These are phyloP conservation scores for Wickerhamiella sergipiensis DNA, from an alignment of 805 yeast species.

Conservation along the genomic window DNA sequence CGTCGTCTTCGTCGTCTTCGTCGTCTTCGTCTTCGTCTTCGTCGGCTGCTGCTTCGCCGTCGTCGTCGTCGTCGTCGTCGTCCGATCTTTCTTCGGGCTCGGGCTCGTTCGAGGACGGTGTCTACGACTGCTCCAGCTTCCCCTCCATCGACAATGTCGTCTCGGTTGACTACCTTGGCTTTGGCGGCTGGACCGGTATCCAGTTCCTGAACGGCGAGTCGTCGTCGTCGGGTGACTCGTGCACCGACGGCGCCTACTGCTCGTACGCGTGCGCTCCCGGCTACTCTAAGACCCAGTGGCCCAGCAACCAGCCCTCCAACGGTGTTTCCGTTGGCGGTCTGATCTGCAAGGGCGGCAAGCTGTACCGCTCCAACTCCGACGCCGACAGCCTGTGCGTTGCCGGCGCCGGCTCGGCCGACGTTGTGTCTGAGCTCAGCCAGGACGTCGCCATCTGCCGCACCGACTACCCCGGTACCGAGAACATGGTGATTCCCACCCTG, in stretches of 20 bases:
- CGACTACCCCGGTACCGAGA: constrained; percentile 98
- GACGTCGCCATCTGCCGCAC: constrained; percentile 91
- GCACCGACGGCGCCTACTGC: constrained; percentile 86
- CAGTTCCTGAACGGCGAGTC: constrained; percentile 38
- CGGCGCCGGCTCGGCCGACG: constrained; percentile 62
- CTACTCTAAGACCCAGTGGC: constrained; percentile 99
- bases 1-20: constrained; percentile 24
- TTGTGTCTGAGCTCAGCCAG: constrained; percentile 46
- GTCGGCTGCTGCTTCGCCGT: constrained; percentile 20
- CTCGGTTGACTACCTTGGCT: constrained; percentile 53
- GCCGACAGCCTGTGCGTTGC: constrained; percentile 68
- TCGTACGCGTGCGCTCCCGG: constrained; percentile 98
- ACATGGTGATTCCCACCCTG: constrained; percentile 90
- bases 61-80: constrained; percentile 25
- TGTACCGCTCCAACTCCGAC: constrained; percentile 65
- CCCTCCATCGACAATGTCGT: constrained; percentile 79
- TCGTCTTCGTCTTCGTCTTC: constrained; percentile 17
- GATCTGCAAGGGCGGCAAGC: constrained; percentile 67
- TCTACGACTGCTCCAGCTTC: constrained; percentile 48
- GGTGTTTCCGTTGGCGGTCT: constrained; percentile 95
- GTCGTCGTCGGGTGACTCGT: constrained; percentile 47
- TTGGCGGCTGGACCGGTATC: constrained; percentile 78
- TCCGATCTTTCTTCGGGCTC: constrained; percentile 23
- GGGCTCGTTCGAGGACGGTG: constrained; percentile 58
- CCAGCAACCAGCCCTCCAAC: constrained; percentile 66